Percentiles rank a stretch among this genome's conserved stretches.
phyloP scores from a whole-genome alignment of 1,139 yeast genomes.

The Yamadazyma dendronema region DNA sequence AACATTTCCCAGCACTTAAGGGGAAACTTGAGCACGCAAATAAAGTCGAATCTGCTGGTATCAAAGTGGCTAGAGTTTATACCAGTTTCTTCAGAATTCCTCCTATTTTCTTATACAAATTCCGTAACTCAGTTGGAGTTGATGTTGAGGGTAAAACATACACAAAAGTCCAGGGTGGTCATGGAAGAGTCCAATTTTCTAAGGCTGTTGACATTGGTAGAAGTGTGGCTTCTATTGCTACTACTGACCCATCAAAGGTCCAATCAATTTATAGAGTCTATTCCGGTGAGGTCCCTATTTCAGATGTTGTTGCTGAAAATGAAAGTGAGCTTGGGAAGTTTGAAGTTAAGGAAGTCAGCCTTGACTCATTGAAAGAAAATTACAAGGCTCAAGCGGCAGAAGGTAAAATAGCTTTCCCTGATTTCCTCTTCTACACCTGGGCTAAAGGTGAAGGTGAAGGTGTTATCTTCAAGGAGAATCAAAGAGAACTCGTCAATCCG shows the following conservation, averaged over 20 bases:
- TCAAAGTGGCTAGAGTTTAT: conserved; percentile 50
- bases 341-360: conserved; percentile 22
- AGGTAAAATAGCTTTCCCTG: conserved; percentile 13
- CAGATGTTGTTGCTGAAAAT: conserved; percentile 38
- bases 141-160: conserved; percentile 33
- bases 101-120: conserved; percentile 34
- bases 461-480: conserved; percentile 28
- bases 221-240: conserved; percentile 38
- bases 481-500: conserved; percentile 56
- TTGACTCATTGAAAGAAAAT: conserved; percentile 21
- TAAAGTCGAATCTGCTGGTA: conserved; percentile 41
- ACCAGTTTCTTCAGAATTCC: conserved; percentile 46
- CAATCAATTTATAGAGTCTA: conserved; percentile 47
- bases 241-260: conserved; percentile 35
- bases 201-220: conserved; percentile 48
- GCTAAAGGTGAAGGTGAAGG: conserved; percentile 40
- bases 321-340: conserved; percentile 41
- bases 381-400: conserved; percentile 2
- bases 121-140: conserved; percentile 38
- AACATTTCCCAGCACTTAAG: conserved; percentile 34
- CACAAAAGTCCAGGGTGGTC: conserved; percentile 40
- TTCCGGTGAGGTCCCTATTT: conserved; percentile 39
- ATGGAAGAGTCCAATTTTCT: conserved; percentile 31
- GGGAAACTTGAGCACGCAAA: conserved; percentile 40
- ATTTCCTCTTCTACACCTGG: conserved; percentile 28